Evolutionary conservation across 371 early-diverging fungal genomes (phyloP), one percentile per base, ranked within the genome.

Genomic region (Mortierella sp.): DNA sequence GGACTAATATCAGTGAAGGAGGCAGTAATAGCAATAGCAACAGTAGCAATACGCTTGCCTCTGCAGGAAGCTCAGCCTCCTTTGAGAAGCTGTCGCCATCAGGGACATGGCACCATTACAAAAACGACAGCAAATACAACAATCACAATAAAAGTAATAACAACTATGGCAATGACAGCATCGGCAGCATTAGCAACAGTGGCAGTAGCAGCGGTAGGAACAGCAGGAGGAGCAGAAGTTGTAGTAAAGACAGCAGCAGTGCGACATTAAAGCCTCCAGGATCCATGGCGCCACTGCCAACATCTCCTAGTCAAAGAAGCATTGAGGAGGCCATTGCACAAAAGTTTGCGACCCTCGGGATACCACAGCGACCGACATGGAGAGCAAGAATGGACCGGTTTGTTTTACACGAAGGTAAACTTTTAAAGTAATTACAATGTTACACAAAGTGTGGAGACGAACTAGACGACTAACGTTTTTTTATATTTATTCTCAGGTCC

Each of bases 311-410:
- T 32, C 75, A 79, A 22, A 57, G 64, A 12, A 79, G 75, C 43
- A 73, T 79, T 55, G 79, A 79, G 52, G 70, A 70, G 49, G 79
- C 74, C 16, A 71, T 74, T 32, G 72, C 79, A 20, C 79, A 74
- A 68, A 79, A 74, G 62, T 79, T 79, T 39, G 79, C 74, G 26
- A 63, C 72, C 3, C 74, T 78, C 14, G 79, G 79, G 4, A 66
- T 73, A 28, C 68, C 65, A 16, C 60, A 70, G 16, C 70, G 58
- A 3, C 49, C 68, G 22, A 26, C 57, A 16, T 74, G 71, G 68
- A 30, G 75, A 5, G 32, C 37, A 5, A 62, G 62, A 32, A 12
- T 73, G 22, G 71, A 74, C 28, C 58, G 64, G 14, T 71, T 70
- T 59, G 28, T 73, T 3, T 67, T 73, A 5, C 69, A 71, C 45